Base-by-base conservation (phyloP, 2,329 filamentous ascomycete genomes). In the Hymenoscyphus linearis region DNA sequence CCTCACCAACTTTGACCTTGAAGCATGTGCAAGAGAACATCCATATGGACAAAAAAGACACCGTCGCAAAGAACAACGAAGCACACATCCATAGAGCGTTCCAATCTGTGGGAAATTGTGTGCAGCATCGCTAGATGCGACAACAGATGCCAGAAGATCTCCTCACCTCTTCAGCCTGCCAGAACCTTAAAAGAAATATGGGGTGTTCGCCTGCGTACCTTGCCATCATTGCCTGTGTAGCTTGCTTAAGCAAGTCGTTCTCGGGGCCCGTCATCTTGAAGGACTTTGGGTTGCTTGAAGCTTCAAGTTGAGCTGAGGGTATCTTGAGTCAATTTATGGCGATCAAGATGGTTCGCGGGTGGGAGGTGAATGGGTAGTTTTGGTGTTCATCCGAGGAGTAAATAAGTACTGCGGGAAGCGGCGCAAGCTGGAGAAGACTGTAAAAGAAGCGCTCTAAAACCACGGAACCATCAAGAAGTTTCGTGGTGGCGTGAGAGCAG, bases 161-260 rank as follows among this genome's bases (percentile, higher is more conserved):
- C 52, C n/a, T 53, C 52, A 16, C 52, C n/a, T 53, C 52, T 53
- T 53, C 14, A 25, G 36, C 44, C 56, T 55, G 25, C 31, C 55
- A 34, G 31, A 58, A 52, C 27, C 37, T 36, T 36, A 31, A 59
- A 52, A 52, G 52, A 61, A 62, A 58, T 44, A 50, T 58, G 62
- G 58, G 60, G 59, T 62, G 52, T 66, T 59, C 57, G 60, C 62
- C 63, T 61, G 63, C 72, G 66, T 72, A 74, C 72, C 71, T 74
- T 66, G 67, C 66, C 69, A 73, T 73, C 69, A 74, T 70, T 57
- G 69, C 64, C 62, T 73, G 71, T 62, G 72, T 73, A 61, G 72
- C 72, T 67, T 71, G 70, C 67, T 69, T 72, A 36, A 74, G 66
- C 64, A 74, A 66, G 66, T 74, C 72, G 58, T 67, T 66, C 62